Evolutionary conservation across 305 asterid genomes (phyloP).

Genomic region (Solanum hybrid): DNA sequence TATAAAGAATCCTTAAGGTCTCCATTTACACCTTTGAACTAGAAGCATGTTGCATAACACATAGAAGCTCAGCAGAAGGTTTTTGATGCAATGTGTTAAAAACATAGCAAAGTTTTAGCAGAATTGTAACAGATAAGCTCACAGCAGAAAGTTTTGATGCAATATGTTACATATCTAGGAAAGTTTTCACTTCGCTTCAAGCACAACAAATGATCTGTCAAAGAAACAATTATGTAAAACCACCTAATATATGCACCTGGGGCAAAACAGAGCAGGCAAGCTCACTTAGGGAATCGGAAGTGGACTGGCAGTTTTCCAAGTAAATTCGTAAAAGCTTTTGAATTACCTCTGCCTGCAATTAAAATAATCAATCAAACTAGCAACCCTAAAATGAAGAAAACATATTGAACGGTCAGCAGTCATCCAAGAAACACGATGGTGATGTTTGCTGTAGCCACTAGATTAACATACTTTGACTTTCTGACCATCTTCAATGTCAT

Average conservation of each 20-base stretch:
- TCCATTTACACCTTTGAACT: not conserved
- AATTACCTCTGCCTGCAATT: conserved; percentile 70
- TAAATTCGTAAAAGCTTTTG: conserved; percentile 74
- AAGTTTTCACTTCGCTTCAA: not conserved
- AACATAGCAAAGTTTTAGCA: not conserved
- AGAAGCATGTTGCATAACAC: not conserved
- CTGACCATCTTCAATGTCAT: conserved; percentile 34
- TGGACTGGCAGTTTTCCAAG: conserved; percentile 54
- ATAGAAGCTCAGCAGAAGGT: not conserved
- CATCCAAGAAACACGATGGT: not conserved
- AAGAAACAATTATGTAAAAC: not conserved
- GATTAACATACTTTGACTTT: conserved; percentile 47
- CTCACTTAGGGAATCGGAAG: conserved; percentile 54
- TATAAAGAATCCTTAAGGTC: not conserved
- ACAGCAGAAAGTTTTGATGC: not conserved
- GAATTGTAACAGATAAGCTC: not conserved
- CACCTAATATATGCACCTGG: conserved; percentile 36
- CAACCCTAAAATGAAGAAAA: not conserved
- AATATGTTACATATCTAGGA: not conserved
- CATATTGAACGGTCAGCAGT: not conserved
- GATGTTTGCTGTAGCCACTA: conserved; percentile 3
- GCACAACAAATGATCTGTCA: not conserved
- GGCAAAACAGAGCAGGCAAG: conserved; percentile 68
- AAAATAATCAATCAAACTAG: not conserved
- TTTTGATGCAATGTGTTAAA: not conserved